Base-by-base conservation (phyloP, 352 stramenopile genomes). In the Phytophthora pseudosyringae region DNA sequence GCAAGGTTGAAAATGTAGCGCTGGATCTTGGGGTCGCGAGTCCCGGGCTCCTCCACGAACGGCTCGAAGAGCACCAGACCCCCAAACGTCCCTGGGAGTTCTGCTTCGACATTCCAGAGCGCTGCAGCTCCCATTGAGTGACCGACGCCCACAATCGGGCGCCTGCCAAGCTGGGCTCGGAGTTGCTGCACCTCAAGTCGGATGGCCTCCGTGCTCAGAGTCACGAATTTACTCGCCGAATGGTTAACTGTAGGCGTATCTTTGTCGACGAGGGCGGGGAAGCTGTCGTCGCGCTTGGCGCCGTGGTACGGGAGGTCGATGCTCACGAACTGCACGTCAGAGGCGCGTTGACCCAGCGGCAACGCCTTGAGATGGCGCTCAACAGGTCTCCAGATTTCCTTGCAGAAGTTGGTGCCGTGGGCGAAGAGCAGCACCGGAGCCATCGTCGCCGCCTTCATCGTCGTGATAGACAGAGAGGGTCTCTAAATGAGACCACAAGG, bases 291-390 rank as follows among this genome's bases (percentile, higher is more conserved):
- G n/a, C 68, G 58, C 16, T 71, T 67, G 18, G 48, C 36, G 31
- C 75, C 75, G 53, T 84, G 75, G 36, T 71, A 84, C 6, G 65
- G 67, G 10, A 75, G 67, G 53, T 81, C 66, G n/a, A 81, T 77
- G 44, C 32, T 72, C 29, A 47, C 16, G 3, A 75, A 50, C 6
- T 46, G 21, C 26, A 36, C 21, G 0, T 50, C 56, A 5, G 49
- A 16, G 9, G 35, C 21, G 10, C n/a, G 29, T 25, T 66, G 65
- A 15, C 74, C 44, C 49, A 80, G 40, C 8, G 65, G 59, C 11
- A 63, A 51, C 4, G 41, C 49, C 35, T 61, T 52, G 29, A 85
- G 40, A 12, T 67, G 64, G 13, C 48, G 59, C 21, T 73, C 67
- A 25, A 82, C 68, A 1, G 76, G 73, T 25, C 43, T 44, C 73